Evolutionary conservation across 805 yeast genomes (phyloP), one percentile per base, ranked within the genome.

Genomic region (Zygotorulaspora florentina): DNA sequence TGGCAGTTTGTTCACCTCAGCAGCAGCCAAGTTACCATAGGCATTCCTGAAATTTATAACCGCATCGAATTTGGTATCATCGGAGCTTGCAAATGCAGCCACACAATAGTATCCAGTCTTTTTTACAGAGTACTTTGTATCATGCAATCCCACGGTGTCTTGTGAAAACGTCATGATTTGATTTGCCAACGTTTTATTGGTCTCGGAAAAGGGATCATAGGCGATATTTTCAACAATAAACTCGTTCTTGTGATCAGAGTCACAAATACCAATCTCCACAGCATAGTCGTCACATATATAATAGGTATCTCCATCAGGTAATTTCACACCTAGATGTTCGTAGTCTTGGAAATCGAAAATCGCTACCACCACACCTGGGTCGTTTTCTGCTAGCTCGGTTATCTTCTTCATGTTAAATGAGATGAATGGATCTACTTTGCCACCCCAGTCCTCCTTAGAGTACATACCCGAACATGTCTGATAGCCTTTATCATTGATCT

Each of bases 71-170:
- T 70, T 71, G 9, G 68, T 63, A 13, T 59, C 53, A 39, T 61
- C 62, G 13, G 64, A 55, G 18, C 76, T 68, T 18, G 80, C 73
- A 53, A 72, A 80, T 0, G 95, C 83, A 1, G 89, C 81, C 35
- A 91, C 85, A 71, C 99, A 93, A 68, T 90, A 93, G 66, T 85
- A 93, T 6, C 98, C 98, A 1, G 98, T 88, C 47, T 75, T 73
- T 46, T 73, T 70, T 36, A 93, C 79, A 3, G 72, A 72, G 58
- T 89, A 93, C 31, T 76, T 72, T 47, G 83, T 66, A 35, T 79
- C 77, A 35, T 80, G 79, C 25, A 76, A 72, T 2, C 91, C 91
- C 39, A 76, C 67, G 3, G 75, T 70, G 20, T 74, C 70, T 54
- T 88, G 68, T 36, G 72, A 70, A 28, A 78, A 72, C 0, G 87